Evolutionary conservation across 352 stramenopile genomes (phyloP).

Genomic region (Phytopythium vexans): DNA sequence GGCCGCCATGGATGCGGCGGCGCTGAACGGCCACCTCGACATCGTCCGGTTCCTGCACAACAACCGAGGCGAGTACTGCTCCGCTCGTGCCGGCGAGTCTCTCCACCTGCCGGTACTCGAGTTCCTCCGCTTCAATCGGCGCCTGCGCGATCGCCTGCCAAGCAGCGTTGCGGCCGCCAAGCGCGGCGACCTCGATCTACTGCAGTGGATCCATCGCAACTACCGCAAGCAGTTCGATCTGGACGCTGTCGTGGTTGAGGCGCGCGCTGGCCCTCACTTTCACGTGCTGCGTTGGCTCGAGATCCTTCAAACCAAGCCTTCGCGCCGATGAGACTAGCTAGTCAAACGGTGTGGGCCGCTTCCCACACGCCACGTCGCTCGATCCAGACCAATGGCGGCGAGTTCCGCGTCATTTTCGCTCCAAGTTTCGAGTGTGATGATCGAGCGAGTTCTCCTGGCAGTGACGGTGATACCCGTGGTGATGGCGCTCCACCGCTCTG

Average conservation of each 20-base stretch:
- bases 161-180: conserved; percentile 14
- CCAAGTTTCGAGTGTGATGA: no score
- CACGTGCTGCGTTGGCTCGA: conserved; percentile 34
- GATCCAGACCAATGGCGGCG: no score
- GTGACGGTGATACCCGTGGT: no score
- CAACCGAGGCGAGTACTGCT: conserved; percentile 37
- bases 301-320: conserved; percentile 12
- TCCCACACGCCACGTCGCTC: no score
- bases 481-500: no score
- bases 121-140: conserved; percentile 13
- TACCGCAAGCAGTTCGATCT: conserved; percentile 29
- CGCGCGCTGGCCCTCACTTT: conserved; percentile 28
- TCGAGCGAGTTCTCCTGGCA: no score
- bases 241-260: conserved; percentile 21
- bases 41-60: conserved; percentile 31
- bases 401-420: no score
- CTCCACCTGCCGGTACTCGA: conserved; percentile 25
- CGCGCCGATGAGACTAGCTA: background rate
- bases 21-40: conserved; percentile 23
- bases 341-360: no score
- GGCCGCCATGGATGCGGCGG: conserved; percentile 33
- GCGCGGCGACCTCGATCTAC: conserved; percentile 27
- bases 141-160: background rate
- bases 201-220: conserved; percentile 35
- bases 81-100: conserved; percentile 14